Base-by-base conservation (phyloP, 148 eudicot species). In the Rhododendron molle region DNA sequence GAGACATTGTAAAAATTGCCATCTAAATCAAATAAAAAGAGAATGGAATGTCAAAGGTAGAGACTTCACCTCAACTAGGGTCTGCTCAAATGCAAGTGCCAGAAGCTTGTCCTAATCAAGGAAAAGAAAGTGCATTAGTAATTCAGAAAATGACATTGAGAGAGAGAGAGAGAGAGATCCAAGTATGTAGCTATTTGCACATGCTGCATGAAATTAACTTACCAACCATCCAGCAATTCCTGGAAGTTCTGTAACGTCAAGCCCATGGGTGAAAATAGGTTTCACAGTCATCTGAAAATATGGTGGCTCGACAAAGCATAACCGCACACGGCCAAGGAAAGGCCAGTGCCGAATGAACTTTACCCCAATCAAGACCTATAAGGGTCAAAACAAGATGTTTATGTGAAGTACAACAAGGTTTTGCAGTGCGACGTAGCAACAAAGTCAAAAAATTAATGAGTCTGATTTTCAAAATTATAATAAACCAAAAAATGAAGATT, bases 151-250 rank as follows among this genome's bases (percentile, higher is more conserved):
- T 23, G n/a, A 43, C 9, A 38, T 34, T n/a, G 18, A 73, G 73
- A 40, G 44, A 40, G 44, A 40, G 44, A 40, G 58, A 76, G 73
- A 81, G 69, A 50, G 15, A 58, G 58, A 28, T 36, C 28, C 44
- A 72, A 67, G 40, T n/a, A n/a, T n/a, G n/a, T 23, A 65, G 28
- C 49, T 30, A 65, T 32, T 69, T 50, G 40, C 30, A 62, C 49
- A 50, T 36, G 49, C 32, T 5, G 14, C 76, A 10, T 18, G 54
- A 30, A 74, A 26, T 78, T 38, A 81, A 85, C 81, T 84, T 85
- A 95, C 98, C 93, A 97, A 89, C 99, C 99, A 97, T 78, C 99
- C 98, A 83, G 99, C 98, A 87, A 97, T 93, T 78, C 99, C 98
- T 58, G 98, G 99, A 85, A 97, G 83, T 87, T 92, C 98, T 40